A percentile compares a stretch with the other conserved stretches of the same genome.
Conservation (phyloP, 2,329 filamentous ascomycete genomes). For the Bertia moriformis region DNA sequence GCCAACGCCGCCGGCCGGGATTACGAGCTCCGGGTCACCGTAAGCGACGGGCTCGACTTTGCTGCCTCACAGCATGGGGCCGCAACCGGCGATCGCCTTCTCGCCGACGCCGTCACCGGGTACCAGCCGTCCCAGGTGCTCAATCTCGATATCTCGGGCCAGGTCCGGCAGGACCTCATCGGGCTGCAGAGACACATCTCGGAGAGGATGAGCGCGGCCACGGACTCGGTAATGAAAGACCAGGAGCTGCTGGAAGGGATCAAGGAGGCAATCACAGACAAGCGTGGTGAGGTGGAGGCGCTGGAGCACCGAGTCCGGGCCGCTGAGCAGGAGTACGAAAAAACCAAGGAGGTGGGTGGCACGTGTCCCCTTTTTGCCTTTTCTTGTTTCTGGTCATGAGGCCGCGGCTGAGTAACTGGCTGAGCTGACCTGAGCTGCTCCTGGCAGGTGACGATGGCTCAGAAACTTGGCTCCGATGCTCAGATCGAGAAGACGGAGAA, state of each 20-base stretch:
- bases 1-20: constrained; percentile 72
- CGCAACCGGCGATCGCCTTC: constrained; percentile 56
- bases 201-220: constrained; percentile 66
- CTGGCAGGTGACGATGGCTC: constrained; percentile 64
- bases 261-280: constrained; percentile 94
- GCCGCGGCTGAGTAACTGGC: constrained; percentile 2
- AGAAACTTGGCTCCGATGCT: constrained; percentile 76
- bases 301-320: constrained; percentile 76
- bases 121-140: constrained; percentile 82
- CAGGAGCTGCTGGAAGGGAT: constrained; percentile 87
- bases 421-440: constrained; percentile 1
- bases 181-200: constrained; percentile 76
- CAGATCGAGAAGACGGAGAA: constrained; percentile 99
- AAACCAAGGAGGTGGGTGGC: constrained; percentile 82
- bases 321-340: constrained; percentile 86
- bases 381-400: constrained; percentile 3
- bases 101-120: constrained; percentile 69
- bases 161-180: constrained; percentile 66
- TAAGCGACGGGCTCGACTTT: constrained; percentile 68
- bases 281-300: constrained; percentile 79
- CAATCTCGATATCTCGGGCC: constrained; percentile 73
- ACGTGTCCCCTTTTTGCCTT: constrained; percentile 9
- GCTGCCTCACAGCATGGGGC: constrained; percentile 39
- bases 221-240: constrained; percentile 87
- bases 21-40: constrained; percentile 72